Base-by-base conservation (phyloP, 2,329 filamentous ascomycete genomes). In the Thielaviopsis punctulata region DNA sequence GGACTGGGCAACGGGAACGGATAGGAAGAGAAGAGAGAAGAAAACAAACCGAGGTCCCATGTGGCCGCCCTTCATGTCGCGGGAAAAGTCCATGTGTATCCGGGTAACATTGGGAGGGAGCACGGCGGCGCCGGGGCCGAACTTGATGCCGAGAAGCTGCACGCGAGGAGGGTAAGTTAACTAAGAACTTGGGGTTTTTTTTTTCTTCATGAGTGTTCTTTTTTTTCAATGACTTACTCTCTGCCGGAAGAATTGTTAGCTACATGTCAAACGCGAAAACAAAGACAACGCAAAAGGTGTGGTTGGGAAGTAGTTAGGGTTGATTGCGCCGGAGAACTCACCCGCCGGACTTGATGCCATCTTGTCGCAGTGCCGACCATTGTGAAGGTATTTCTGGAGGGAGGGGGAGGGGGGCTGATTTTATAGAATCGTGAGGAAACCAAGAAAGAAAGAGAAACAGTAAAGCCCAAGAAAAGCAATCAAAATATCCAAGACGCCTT, bases 121-220 rank as follows among this genome's bases (percentile, higher is more conserved):
- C 58, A 86, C 71, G 19, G 86, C 82, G 44, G 92, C 88, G 53
- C 90, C 92, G 25, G 85, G 82, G 55, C 90, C 92, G 64, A 84
- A 73, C 63, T 83, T 80, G 66, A 96, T 72, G 62, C 73, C 71
- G 57, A 92, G 73, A 49, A 93, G 71, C 84, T 92, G 64, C 55
- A 39, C 24, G 22, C n/a, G 44, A 46, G 41, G 53, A 54, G 55
- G 55, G 57, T 63, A 50, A 61, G 60, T 55, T 12, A 24, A 4
- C 23, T 18, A 18, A 36, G 30, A 36, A 15, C 30, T 15, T 12
- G 30, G 5, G 30, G 13, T 27, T 10, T 27, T 27, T 10, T 15
- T 15, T 36, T n/a, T n/a, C n/a, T n/a, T n/a, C n/a, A n/a, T n/a
- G n/a, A n/a, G n/a, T n/a, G n/a, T n/a, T n/a, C n/a, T n/a, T n/a